phyloP scores from a whole-genome alignment of 2,329 filamentous ascomycete genomes.

The Alternaria novae-zelandiae region DNA sequence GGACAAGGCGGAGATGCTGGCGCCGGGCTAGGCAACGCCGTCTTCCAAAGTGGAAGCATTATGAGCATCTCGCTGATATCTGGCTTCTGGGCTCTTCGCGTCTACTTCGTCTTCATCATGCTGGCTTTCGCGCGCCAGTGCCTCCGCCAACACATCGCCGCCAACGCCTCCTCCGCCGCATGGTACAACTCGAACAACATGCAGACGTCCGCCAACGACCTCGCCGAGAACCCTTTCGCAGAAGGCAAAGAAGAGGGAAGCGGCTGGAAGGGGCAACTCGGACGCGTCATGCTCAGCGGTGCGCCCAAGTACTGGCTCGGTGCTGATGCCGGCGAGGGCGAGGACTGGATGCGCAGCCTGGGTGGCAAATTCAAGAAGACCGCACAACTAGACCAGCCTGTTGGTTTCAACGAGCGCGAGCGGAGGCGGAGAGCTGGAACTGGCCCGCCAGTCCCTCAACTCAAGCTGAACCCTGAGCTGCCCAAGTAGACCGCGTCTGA shows the following conservation, averaged over 20 bases:
- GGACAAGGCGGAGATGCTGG: constrained; percentile 47
- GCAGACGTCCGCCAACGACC: constrained; percentile 51
- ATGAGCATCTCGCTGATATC: constrained; percentile 81
- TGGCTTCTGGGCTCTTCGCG: constrained; percentile 73
- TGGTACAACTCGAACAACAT: constrained; percentile 48
- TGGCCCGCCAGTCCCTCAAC: constrained; percentile 56
- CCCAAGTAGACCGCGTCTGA: constrained; percentile 19
- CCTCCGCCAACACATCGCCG: constrained; percentile 70
- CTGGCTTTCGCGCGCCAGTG: constrained; percentile 82
- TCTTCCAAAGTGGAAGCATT: constrained; percentile 70
- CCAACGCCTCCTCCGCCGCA: constrained; percentile 52
- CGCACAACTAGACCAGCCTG: constrained; percentile 47
- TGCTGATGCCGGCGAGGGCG: constrained; percentile 64
- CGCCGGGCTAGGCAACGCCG: constrained; percentile 64
- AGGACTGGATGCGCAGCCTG: constrained; percentile 72
- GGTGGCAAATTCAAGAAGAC: constrained; percentile 65
- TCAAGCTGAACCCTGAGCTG: constrained; percentile 29
- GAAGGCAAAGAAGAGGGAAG: constrained; percentile 73
- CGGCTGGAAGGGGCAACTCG: constrained; percentile 79
- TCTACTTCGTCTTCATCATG: constrained; percentile 85
- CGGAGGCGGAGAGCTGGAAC: constrained; percentile 67
- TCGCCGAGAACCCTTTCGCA: constrained; percentile 73
- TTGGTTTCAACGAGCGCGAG: constrained; percentile 63
- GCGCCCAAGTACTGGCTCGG: constrained; percentile 84
- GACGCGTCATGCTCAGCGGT: constrained; percentile 77